phyloP scores from a whole-genome alignment of 1,284 basidiomycete genomes.

The Fomes fomentarius region DNA sequence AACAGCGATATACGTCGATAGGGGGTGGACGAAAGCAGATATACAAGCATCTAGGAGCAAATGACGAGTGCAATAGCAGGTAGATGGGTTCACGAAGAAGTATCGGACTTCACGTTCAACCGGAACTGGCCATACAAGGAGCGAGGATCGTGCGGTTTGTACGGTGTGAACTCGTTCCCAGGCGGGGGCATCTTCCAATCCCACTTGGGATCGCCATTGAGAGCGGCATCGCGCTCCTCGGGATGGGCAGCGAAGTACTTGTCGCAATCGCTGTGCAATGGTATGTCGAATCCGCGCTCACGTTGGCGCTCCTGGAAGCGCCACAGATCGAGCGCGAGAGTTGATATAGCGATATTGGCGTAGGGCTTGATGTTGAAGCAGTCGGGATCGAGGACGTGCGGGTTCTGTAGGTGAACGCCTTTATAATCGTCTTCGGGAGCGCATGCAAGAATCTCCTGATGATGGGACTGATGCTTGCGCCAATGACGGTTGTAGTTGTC shows the following conservation, averaged over 20 bases:
- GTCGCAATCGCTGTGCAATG: not conserved
- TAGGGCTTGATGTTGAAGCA: slow-evolving; percentile 15
- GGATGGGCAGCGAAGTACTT: slow-evolving; percentile 16
- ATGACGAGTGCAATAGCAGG: not conserved
- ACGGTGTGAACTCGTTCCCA: slow-evolving; percentile 9
- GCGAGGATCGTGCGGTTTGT: not conserved
- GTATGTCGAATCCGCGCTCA: not conserved
- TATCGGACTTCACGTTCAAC: slow-evolving; percentile 4
- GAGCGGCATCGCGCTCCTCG: slow-evolving; percentile 14
- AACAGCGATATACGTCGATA: not conserved
- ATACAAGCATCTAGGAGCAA: not conserved
- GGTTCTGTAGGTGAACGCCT: slow-evolving; percentile 17
- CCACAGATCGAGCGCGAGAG: slow-evolving; percentile 12
- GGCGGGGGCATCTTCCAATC: slow-evolving; percentile 10
- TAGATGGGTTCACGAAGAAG: too few relatives aligned
- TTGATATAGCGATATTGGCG: slow-evolving; percentile 9
- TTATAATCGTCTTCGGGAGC: slow-evolving; percentile 20
- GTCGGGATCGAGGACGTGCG: not conserved
- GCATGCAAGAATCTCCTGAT: slow-evolving; percentile 25
- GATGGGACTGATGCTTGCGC: slow-evolving; percentile 18
- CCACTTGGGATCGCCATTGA: slow-evolving; percentile 7
- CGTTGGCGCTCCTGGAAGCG: slow-evolving; percentile 9
- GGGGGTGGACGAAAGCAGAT: not conserved
- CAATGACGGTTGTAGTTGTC: slow-evolving; percentile 24
- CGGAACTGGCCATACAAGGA: slow-evolving; percentile 15